Conservation (phyloP, 805 yeast species). For the Ogataea ganodermae region DNA sequence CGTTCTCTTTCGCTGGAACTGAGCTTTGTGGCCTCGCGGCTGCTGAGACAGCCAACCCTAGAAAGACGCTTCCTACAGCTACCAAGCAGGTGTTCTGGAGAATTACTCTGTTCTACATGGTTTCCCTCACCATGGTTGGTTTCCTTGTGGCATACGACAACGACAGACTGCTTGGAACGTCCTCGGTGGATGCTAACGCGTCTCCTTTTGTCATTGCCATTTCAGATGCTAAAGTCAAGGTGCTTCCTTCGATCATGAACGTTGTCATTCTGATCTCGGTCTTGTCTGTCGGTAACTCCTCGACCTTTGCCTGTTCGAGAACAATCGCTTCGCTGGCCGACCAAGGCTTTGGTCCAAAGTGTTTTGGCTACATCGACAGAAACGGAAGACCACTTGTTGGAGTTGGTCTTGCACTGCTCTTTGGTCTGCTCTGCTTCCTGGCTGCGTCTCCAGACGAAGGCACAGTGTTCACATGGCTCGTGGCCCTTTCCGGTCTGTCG, state of each 20-base stretch:
- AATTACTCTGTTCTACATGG: slow-evolving; percentile 52
- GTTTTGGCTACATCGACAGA: slow-evolving; percentile 68
- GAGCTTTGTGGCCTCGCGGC: slow-evolving; percentile 61
- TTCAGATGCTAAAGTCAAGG: slow-evolving; percentile 57
- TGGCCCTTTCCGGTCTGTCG: slow-evolving; percentile 74
- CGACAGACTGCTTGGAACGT: slow-evolving; percentile 47
- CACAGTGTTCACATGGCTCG: slow-evolving; percentile 67
- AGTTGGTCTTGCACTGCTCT: slow-evolving; percentile 49
- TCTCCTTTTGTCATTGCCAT: slow-evolving; percentile 81
- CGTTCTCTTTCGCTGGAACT: slow-evolving; percentile 60
- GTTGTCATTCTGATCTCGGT: slow-evolving; percentile 72
- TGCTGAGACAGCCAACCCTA: slow-evolving; percentile 57
- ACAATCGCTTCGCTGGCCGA: slow-evolving; percentile 66
- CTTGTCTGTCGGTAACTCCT: slow-evolving; percentile 72
- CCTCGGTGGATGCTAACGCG: slow-evolving; percentile 53
- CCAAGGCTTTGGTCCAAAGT: slow-evolving; percentile 64
- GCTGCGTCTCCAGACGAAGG: slow-evolving; percentile 57
- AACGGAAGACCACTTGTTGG: slow-evolving; percentile 77
- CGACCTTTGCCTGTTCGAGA: slow-evolving; percentile 72
- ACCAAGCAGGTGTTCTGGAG: slow-evolving; percentile 62
- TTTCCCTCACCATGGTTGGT: slow-evolving; percentile 52
- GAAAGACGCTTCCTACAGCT: slow-evolving; percentile 57
- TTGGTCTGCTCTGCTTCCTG: slow-evolving; percentile 61
- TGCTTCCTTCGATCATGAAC: slow-evolving; percentile 69
- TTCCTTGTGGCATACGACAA: slow-evolving; percentile 57